These are phyloP conservation scores for Colletotrichum sojae DNA, from an alignment of 2,329 filamentous ascomycete genomes.

Conservation along the genomic window DNA sequence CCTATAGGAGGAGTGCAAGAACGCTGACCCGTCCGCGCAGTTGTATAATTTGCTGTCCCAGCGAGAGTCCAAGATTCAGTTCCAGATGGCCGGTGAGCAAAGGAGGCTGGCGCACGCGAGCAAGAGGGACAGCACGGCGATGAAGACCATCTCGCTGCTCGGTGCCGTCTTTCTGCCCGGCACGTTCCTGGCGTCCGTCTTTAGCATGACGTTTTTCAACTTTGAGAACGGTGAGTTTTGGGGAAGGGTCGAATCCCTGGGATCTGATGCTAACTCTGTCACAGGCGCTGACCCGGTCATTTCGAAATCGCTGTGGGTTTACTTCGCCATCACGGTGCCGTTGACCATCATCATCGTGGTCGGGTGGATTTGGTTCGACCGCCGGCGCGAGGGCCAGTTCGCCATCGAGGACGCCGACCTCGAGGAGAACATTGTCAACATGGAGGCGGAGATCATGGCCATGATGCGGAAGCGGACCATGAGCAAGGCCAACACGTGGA, in stretches of 20 bases:
- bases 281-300: constrained; percentile 58
- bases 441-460: constrained; percentile 71
- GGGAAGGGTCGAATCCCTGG: constrained; percentile 3
- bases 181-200: constrained; percentile 74
- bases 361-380: constrained; percentile 69
- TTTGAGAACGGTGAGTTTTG: constrained; percentile 62
- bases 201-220: constrained; percentile 78
- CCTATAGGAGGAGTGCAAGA: neutral
- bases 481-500: constrained; percentile 70
- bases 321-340: constrained; percentile 73
- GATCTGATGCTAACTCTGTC: neutral
- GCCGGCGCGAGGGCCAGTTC: constrained; percentile 63
- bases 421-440: constrained; percentile 67
- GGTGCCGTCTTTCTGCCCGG: constrained; percentile 75
- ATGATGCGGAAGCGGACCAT: constrained; percentile 70
- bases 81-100: constrained; percentile 74
- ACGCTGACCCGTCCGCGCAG: constrained; percentile 50
- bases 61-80: constrained; percentile 74
- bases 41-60: constrained; percentile 77
- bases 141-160: constrained; percentile 76
- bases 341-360: constrained; percentile 69
- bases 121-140: constrained; percentile 74
- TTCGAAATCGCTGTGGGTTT: constrained; percentile 71
- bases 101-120: constrained; percentile 71
- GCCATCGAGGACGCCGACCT: constrained; percentile 65